phyloP scores from a whole-genome alignment of 306 rosid genomes.

The Biancaea sappan region DNA sequence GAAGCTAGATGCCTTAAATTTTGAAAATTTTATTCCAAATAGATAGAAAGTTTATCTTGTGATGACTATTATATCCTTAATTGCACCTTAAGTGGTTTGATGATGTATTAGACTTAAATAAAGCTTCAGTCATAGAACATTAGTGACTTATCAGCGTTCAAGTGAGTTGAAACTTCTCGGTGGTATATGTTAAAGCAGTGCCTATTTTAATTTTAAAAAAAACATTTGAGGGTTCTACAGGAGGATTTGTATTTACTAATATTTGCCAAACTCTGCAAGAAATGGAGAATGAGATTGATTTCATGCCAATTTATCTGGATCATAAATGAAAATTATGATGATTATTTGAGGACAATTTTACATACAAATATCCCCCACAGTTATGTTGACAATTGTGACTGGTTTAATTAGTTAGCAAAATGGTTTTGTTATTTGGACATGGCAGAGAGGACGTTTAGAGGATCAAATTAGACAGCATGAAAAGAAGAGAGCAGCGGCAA shows the following conservation, averaged over 20 bases:
- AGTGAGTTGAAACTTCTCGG: conserved; percentile 28
- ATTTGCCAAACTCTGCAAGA: not conserved
- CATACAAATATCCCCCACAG: not conserved
- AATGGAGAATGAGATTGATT: conserved; percentile 1
- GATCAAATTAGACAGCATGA: conserved; percentile 89
- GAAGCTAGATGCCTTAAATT: not conserved
- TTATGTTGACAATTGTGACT: conserved; percentile 8
- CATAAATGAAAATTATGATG: conserved; percentile 8
- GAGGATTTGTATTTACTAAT: not conserved
- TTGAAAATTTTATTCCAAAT: not conserved
- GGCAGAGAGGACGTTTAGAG: conserved; percentile 84
- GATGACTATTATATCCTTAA: not conserved
- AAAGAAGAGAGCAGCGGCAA: conserved; percentile 63
- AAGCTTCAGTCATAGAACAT: conserved; percentile 6
- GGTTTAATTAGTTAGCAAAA: conserved; percentile 26
- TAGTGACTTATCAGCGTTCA: not conserved
- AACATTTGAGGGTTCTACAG: not conserved
- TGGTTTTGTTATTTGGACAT: conserved; percentile 32
- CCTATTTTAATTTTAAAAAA: not conserved
- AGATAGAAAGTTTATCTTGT: not conserved
- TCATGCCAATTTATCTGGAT: not conserved
- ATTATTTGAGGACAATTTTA: not conserved
- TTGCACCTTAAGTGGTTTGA: conserved; percentile 20
- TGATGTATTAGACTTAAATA: conserved; percentile 4
- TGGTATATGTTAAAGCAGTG: not conserved